These are phyloP conservation scores for Allantophomopsis lycopodina DNA, from an alignment of 2,329 filamentous ascomycete genomes.

Conservation along the genomic window DNA sequence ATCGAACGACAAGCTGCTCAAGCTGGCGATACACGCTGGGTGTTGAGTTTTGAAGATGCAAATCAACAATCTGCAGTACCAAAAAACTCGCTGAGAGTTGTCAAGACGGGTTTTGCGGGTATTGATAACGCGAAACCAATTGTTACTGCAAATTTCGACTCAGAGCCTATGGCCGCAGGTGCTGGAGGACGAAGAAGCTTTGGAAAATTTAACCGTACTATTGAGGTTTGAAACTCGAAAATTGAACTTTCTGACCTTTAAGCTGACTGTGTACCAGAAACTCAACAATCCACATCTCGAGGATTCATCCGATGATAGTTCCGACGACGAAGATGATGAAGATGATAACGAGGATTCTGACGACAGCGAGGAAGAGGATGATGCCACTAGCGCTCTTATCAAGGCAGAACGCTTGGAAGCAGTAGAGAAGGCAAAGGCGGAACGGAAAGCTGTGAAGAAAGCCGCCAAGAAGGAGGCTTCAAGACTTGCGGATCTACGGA, in stretches of 20 bases:
- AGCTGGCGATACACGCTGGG: conserved; percentile 63
- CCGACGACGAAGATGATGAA: conserved; percentile 18
- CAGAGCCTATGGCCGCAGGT: conserved; percentile 16
- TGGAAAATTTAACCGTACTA: conserved; percentile 28
- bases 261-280: conserved; percentile 15
- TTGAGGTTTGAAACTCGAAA: conserved; percentile 16
- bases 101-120: conserved; percentile 44
- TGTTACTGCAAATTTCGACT: conserved; percentile 11
- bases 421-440: conserved; percentile 24
- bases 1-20: conserved; percentile 47
- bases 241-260: neutral
- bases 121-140: conserved; percentile 23
- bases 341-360: conserved; percentile 14
- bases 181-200: conserved; percentile 30
- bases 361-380: conserved; percentile 15
- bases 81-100: conserved; percentile 34
- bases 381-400: conserved; percentile 28
- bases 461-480: conserved; percentile 30
- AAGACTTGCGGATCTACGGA: conserved; percentile 41
- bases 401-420: conserved; percentile 29
- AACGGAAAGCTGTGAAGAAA: conserved; percentile 31
- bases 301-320: conserved; percentile 21
- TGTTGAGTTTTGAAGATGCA: conserved; percentile 41
- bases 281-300: conserved; percentile 20
- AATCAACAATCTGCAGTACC: conserved; percentile 13